These are phyloP conservation scores for Rossbeevera mucosa DNA, from an alignment of 768 basidiomycete species.

Conservation along the genomic window DNA sequence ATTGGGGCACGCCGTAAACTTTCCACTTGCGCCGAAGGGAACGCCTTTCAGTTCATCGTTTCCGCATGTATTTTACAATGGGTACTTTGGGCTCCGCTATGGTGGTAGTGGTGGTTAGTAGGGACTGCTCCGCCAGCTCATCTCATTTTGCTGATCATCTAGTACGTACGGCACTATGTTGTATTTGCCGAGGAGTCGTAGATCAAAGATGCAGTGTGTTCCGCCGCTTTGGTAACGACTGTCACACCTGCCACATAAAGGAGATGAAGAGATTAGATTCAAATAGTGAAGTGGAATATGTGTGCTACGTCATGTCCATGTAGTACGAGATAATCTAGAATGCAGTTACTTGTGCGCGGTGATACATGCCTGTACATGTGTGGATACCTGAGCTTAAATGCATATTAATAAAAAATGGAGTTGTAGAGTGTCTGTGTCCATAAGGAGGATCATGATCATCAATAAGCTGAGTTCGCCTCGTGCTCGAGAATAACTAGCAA, in stretches of 20 bases:
- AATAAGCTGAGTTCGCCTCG: neutral
- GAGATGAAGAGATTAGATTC: neutral
- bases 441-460: neutral
- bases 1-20: no score
- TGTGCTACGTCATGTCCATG: no score
- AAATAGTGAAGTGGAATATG: no score
- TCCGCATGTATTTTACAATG: no score
- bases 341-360: neutral
- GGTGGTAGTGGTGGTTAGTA: no score
- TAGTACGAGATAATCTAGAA: neutral
- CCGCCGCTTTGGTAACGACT: neutral
- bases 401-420: neutral
- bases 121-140: no score
- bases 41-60: no score
- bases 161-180: no score
- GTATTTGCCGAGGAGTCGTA: no score
- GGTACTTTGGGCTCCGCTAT: no score
- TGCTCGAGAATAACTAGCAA: constrained; percentile 3
- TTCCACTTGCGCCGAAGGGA: no score
- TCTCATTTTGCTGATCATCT: no score
- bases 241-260: neutral
- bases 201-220: neutral
- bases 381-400: neutral
- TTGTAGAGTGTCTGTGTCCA: neutral
- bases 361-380: neutral